Percentiles rank a stretch among this genome's conserved stretches.
phyloP scores from a whole-genome alignment of 2,329 filamentous ascomycete species.

The Apiospora rasikravindrae region DNA sequence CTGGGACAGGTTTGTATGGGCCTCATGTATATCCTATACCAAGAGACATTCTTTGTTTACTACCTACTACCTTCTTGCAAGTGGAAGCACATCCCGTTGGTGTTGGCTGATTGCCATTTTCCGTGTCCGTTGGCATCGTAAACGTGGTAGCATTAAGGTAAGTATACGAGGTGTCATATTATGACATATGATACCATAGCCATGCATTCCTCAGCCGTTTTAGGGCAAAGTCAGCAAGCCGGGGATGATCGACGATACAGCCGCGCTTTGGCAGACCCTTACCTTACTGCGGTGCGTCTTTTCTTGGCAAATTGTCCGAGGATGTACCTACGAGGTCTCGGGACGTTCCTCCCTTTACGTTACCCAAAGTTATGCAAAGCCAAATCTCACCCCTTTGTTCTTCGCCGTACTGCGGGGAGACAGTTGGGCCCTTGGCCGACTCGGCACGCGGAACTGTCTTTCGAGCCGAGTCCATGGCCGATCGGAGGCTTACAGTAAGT shows the following conservation, averaged over 20 bases:
- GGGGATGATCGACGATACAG: background rate
- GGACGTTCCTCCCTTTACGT: background rate
- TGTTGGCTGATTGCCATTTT: background rate
- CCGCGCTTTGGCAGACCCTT: background rate
- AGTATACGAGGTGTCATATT: background rate
- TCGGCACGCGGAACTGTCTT: background rate
- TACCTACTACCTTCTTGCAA: background rate
- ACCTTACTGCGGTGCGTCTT: background rate
- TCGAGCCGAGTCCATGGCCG: background rate
- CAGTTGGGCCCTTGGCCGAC: background rate
- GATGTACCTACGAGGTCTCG: background rate
- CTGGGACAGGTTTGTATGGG: background rate
- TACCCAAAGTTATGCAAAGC: background rate
- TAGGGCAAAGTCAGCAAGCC: background rate
- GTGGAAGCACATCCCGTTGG: background rate
- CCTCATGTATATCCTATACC: constrained; percentile 10
- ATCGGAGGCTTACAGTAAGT: background rate
- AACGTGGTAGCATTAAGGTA: background rate
- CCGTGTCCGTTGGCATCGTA: background rate
- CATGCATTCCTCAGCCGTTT: background rate
- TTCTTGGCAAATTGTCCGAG: background rate
- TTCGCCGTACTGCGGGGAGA: background rate
- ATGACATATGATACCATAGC: background rate
- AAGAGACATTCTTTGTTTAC: constrained; percentile 12
- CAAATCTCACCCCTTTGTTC: background rate